phyloP scores from a whole-genome alignment of 257 asterid genomes.

The Przewalskia tangutica region DNA sequence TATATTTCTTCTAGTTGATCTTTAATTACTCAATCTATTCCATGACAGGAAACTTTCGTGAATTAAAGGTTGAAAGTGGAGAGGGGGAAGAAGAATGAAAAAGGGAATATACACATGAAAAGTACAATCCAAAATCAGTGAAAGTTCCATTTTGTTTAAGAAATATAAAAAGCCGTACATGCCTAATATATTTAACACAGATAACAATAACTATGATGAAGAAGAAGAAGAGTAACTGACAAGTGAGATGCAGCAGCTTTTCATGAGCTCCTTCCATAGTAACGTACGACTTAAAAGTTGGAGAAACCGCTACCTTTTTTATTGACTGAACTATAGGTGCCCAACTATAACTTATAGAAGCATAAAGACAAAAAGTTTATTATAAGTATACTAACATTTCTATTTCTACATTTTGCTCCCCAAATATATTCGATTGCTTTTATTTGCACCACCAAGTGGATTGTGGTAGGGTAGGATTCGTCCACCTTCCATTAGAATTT shows the following conservation, averaged over 20 bases:
- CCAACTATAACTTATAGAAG: not conserved
- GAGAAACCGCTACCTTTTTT: not conserved
- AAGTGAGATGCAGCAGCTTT: not conserved
- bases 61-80: not conserved
- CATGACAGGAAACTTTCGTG: not conserved
- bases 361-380: not conserved
- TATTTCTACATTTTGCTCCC: not conserved
- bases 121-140: not conserved
- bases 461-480: no score
- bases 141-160: not conserved
- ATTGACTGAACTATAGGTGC: not conserved
- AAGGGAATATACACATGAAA: not conserved
- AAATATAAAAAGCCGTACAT: not conserved
- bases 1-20: no score
- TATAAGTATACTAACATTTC: not conserved
- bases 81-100: not conserved
- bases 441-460: not conserved
- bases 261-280: not conserved
- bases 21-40: not conserved
- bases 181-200: not conserved
- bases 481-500: no score
- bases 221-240: not conserved
- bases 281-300: not conserved
- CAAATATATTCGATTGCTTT: not conserved
- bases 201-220: not conserved